Base-by-base conservation (phyloP, 106 monocot genomes). In the Acanthochlamys bracteata region DNA sequence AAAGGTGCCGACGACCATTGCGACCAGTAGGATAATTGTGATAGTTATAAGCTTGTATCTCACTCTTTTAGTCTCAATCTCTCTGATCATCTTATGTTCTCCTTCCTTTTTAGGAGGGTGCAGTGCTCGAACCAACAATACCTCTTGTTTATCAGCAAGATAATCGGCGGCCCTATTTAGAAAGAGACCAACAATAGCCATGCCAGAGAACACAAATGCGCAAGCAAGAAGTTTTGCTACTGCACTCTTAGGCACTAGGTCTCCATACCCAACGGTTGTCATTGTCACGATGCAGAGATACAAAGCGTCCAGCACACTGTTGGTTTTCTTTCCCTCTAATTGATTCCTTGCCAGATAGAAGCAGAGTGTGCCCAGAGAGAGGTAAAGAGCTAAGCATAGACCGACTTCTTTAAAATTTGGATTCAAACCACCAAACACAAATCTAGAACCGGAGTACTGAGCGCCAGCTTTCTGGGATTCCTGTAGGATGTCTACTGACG, bases 201-300 rank as follows among this genome's bases (percentile, higher is more conserved):
- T 84, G 59, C 94, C 89, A 7, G 72, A 64, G 39, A 95, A 86
- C 19, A 95, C 94, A 41, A 84, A 90, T 10, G 55, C 79, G 57
- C 86, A 95, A 25, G 94, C 86, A 24, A 95, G 69, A 55, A 95
- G 86, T 69, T 95, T 95, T 4, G 86, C 7, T 16, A 59, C 16
- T 49, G 20, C 47, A 63, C 86, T 86, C 15, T 71, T 58, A 3
- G 94, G 94, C 17, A 90, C 79, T 0, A 94, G 86, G 56, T 94
- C 94, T 9, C 94, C 94, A 42, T 89, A 94, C 10, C 89, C 94
- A 24, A 94, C 86, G 0, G 94, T 89, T 4, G 86, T 94, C 94
- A 94, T 94, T 6, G 94, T 94, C 15, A 94, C 94, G 40, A 94
- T 78, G 59, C 74, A 84, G 69, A 93, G 89, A 63, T 94, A 94